These are phyloP conservation scores for Phytophthora vignae DNA, from an alignment of 352 stramenopile genomes.

Conservation along the genomic window DNA sequence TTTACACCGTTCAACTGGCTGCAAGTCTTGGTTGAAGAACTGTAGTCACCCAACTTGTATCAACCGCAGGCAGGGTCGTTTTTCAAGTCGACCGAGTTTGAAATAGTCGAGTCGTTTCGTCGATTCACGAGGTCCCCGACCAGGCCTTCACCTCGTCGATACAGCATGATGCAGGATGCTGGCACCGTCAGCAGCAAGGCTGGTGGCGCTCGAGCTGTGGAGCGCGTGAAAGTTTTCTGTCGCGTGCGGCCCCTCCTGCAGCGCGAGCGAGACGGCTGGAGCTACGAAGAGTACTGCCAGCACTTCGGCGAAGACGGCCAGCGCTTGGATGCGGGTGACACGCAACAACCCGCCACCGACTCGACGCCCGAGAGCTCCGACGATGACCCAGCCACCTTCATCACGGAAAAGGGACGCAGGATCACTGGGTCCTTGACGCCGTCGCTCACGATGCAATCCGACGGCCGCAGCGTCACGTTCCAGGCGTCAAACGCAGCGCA, in stretches of 20 bases:
- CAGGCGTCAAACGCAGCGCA: conserved; percentile 29
- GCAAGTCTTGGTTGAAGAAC: too few relatives aligned
- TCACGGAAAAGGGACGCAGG: conserved; percentile 64
- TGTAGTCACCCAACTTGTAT: too few relatives aligned
- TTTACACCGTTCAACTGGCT: too few relatives aligned
- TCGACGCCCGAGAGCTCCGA: conserved; percentile 25
- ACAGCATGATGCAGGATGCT: conserved; percentile 22
- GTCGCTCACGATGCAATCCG: conserved; percentile 37
- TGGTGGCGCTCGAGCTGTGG: conserved; percentile 32
- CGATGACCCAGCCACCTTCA: conserved; percentile 55
- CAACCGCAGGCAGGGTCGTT: conserved; percentile 1
- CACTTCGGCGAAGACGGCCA: conserved; percentile 41
- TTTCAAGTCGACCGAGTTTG: conserved; percentile 13
- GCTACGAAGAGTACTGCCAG: conserved; percentile 62
- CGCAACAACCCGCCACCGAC: conserved; percentile 27
- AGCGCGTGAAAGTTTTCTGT: conserved; percentile 80
- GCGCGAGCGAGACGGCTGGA: conserved; percentile 68
- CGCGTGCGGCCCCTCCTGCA: conserved; percentile 66
- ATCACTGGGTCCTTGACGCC: conserved; percentile 27
- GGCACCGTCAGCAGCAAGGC: conserved; percentile 8
- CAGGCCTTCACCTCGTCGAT: conserved; percentile 3
- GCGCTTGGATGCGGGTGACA: conserved; percentile 20
- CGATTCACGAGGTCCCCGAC: not conserved
- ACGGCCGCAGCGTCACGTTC: conserved; percentile 44
- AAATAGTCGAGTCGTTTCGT: conserved; percentile 35